Evolutionary conservation across 371 early-diverging fungal species (phyloP).

Genomic region (Cokeromyces recurvatus): DNA sequence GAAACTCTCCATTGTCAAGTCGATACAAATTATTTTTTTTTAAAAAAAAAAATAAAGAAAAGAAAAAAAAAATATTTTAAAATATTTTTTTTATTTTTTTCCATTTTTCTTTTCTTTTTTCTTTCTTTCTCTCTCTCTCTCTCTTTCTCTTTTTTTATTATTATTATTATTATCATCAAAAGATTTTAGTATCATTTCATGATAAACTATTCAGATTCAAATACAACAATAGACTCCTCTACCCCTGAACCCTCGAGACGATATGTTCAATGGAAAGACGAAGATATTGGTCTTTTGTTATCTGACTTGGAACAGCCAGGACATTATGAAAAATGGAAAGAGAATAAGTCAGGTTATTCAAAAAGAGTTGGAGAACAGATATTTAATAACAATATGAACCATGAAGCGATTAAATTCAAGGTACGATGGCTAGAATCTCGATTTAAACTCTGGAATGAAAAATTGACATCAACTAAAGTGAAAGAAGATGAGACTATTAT

Average conservation of each 20-base stretch:
- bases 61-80: too few species aligned
- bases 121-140: too few species aligned
- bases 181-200: too few species aligned
- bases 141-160: too few species aligned
- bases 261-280: conserved; percentile 31
- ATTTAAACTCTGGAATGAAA: conserved; percentile 18
- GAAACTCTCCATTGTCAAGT: too few species aligned
- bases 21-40: too few species aligned
- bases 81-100: too few species aligned
- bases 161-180: too few species aligned
- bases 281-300: conserved; percentile 26
- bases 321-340: conserved; percentile 30
- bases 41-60: too few species aligned
- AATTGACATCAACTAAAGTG: conserved; percentile 13
- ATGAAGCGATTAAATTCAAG: conserved; percentile 40
- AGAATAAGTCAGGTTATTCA: conserved; percentile 31
- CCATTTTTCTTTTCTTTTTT: too few species aligned
- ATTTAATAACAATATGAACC: conserved; percentile 27
- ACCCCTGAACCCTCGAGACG: conserved; percentile 26
- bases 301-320: conserved; percentile 27
- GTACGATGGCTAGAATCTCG: conserved; percentile 35
- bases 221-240: too few species aligned
- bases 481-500: conserved; percentile 3
- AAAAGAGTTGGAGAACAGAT: conserved; percentile 30
- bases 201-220: too few species aligned